Percentiles rank a stretch among this genome's conserved stretches.
phyloP scores from a whole-genome alignment of 164 flowering plant species.

The Nymphaea thermarum region DNA sequence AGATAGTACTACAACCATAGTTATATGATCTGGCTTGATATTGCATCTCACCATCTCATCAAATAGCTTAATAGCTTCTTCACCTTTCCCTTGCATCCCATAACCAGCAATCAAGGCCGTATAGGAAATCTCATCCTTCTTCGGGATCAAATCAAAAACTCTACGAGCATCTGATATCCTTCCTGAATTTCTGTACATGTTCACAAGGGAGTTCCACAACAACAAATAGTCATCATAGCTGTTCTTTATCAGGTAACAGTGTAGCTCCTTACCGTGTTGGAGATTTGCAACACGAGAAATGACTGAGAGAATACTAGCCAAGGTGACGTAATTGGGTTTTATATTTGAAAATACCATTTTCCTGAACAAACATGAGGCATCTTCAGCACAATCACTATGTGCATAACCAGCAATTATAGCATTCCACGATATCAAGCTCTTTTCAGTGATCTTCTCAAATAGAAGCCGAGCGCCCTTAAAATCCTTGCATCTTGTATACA shows the following conservation, averaged over 20 bases:
- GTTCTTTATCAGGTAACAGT: conserved; percentile 33
- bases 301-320: conserved; percentile 52
- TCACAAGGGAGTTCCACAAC: conserved; percentile 53
- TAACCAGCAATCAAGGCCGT: conserved; percentile 55
- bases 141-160: conserved; percentile 30
- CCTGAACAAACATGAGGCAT: conserved; percentile 35
- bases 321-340: conserved; percentile 45
- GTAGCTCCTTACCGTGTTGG: conserved; percentile 56
- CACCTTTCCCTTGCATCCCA: conserved; percentile 50
- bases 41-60: conserved; percentile 32
- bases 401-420: conserved; percentile 43
- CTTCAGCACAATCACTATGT: conserved; percentile 30
- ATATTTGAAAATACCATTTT: conserved; percentile 31
- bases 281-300: conserved; percentile 49
- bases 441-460: conserved; percentile 21
- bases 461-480: conserved; percentile 24
- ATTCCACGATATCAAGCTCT: conserved; percentile 43
- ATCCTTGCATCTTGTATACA: conserved; percentile 46
- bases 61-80: conserved; percentile 27
- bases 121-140: conserved; percentile 43
- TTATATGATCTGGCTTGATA: conserved; percentile 46
- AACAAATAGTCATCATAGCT: conserved; percentile 25
- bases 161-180: conserved; percentile 29
- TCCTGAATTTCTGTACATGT: conserved; percentile 57
- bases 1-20: conserved; percentile 52